phyloP scores from a whole-genome alignment of 176 grass and related monocot genomes.

The Raddia guianensis region DNA sequence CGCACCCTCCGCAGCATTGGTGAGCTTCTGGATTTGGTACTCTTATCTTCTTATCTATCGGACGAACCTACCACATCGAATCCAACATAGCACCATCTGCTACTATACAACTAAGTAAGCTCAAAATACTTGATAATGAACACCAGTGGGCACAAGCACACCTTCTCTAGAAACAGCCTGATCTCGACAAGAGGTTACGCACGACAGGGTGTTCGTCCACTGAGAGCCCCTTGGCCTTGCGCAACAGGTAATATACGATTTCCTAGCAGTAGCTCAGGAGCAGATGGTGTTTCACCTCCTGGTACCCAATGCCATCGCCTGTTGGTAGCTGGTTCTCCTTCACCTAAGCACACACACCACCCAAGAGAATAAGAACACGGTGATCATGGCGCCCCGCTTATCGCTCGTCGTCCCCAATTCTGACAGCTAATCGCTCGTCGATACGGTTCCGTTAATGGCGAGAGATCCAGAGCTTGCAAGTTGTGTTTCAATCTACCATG shows the following conservation, averaged over 20 bases:
- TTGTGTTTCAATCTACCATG: neutral
- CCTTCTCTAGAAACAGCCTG: constrained; percentile 93
- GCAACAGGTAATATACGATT: constrained; percentile 80
- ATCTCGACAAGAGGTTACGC: constrained; percentile 67
- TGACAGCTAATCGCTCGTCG: neutral
- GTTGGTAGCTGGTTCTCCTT: constrained; percentile 69
- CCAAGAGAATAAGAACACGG: neutral
- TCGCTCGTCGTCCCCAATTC: neutral
- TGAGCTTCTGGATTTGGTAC: constrained; percentile 92
- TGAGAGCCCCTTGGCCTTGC: constrained; percentile 86
- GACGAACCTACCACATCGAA: constrained; percentile 59
- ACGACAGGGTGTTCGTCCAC: constrained; percentile 67
- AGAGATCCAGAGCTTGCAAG: neutral
- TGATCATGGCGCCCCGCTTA: neutral
- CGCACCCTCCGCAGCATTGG: constrained; percentile 53
- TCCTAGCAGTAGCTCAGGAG: constrained; percentile 80
- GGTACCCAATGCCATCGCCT: constrained; percentile 72
- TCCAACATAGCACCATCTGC: constrained; percentile 18
- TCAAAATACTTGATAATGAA: constrained; percentile 1
- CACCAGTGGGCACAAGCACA: neutral
- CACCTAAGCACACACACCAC: constrained; percentile 43
- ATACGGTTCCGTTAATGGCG: neutral
- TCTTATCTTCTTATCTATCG: constrained; percentile 85
- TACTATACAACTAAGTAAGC: neutral
- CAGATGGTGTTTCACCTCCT: constrained; percentile 80